Base-by-base conservation (phyloP, 805 yeast genomes). In the Cyberlindnera japonica region DNA sequence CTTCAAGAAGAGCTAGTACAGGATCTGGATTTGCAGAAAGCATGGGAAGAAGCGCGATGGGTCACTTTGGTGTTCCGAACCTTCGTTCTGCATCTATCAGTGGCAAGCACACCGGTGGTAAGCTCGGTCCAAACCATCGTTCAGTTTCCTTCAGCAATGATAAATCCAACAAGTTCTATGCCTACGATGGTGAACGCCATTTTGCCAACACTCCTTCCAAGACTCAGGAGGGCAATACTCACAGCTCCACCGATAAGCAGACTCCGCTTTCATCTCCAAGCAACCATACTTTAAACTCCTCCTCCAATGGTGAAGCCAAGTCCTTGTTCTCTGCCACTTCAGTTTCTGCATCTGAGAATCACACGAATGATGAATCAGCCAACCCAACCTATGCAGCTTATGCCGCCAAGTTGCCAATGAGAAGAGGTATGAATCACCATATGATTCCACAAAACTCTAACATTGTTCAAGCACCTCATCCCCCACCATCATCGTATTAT, bases 1-100 rank as follows among this genome's bases (percentile, higher is more conserved):
- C 72, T 33, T 60, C 67, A 44, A 68, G 72, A 56, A 67, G 65
- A 40, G 56, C 67, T 2, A 54, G 54, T 39, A 57, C 61, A 9
- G 61, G 62, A 1, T 58, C 62, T n/a, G 46, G 46, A 2, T 41
- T 25, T 35, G n/a, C 40, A 7, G 37, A 30, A 8, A 3, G 34
- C 3, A 5, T 33, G 18, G 12, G 34, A 33, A 48, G 47, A 37
- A 32, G 44, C 5, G 47, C 47, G 31, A 41, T 41, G 48, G 52
- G 52, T 14, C 47, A 48, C 22, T 48, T 48, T 39, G 44, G 41
- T 2, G 32, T 23, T 6, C 28, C 28, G 6, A 16, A 22, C 15
- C 33, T 27, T 22, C 42, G 44, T 8, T 38, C 43, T 6, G 23
- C 37, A 9, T 29, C 51, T 2, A 16, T 40, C 12, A 18, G 27